These are phyloP conservation scores for Ambrosiella xylebori DNA, from an alignment of 2,329 filamentous ascomycete genomes.

Conservation along the genomic window DNA sequence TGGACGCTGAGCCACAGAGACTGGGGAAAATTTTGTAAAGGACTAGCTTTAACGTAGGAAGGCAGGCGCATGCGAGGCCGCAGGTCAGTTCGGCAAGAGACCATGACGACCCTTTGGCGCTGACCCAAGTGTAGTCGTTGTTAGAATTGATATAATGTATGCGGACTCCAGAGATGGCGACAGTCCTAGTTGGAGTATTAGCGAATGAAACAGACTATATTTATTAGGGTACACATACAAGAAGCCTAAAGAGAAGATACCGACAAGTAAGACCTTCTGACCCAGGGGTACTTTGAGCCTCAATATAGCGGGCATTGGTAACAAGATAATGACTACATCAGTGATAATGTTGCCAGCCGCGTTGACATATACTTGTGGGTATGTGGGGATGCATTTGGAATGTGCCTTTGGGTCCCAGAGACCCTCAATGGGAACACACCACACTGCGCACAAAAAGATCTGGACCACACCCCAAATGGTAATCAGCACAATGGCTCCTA, in stretches of 20 bases:
- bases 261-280: conserved; percentile 17
- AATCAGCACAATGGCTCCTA: conserved; percentile 17
- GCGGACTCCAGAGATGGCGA: conserved; percentile 16
- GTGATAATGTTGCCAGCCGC: conserved; percentile 18
- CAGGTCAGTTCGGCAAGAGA: conserved; percentile 16
- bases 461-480: conserved; percentile 18
- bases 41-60: conserved; percentile 17
- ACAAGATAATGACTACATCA: conserved; percentile 17
- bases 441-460: conserved; percentile 16
- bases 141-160: conserved; percentile 14
- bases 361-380: conserved; percentile 17
- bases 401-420: conserved; percentile 17
- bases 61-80: conserved; percentile 15
- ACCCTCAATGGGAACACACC: conserved; percentile 17
- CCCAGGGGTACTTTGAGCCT: conserved; percentile 15
- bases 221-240: conserved; percentile 14
- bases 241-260: conserved; percentile 18
- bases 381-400: conserved; percentile 15
- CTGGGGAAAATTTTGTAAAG: conserved; percentile 16
- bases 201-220: background rate
- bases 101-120: conserved; percentile 16
- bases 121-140: conserved; percentile 16
- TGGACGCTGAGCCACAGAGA: conserved; percentile 8
- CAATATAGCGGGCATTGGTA: conserved; percentile 17
- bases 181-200: conserved; percentile 12